Percentiles rank a stretch among this genome's conserved stretches.
Conservation (phyloP, 192 early-diverging fungal genomes). For the Rhizoclosmatium globosum region DNA sequence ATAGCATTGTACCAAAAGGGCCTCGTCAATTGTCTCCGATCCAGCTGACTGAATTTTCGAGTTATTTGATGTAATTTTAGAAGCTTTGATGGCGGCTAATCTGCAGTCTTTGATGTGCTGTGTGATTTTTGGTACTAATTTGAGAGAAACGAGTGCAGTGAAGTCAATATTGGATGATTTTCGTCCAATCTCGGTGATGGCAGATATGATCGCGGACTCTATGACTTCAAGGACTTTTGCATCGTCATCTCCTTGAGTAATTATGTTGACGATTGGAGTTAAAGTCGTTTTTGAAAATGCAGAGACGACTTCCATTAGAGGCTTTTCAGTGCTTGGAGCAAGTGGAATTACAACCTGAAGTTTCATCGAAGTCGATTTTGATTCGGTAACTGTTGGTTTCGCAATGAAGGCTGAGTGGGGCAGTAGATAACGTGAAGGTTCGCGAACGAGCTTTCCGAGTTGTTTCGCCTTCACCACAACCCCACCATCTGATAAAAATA, state of each 20-base stretch:
- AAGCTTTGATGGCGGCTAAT: constrained; percentile 51
- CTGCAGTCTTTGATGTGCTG: constrained; percentile 72
- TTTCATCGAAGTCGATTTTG: constrained; percentile 1
- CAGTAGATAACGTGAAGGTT: not conserved
- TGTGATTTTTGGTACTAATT: constrained; percentile 76
- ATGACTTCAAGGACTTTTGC: not conserved
- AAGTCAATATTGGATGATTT: constrained; percentile 58
- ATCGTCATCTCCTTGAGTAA: not conserved
- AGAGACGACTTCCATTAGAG: constrained; percentile 43
- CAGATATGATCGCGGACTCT: not conserved
- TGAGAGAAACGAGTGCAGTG: constrained; percentile 64
- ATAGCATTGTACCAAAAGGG: constrained; percentile 65
- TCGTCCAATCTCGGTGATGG: constrained; percentile 2
- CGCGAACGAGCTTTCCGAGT: not conserved
- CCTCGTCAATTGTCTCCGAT: constrained; percentile 60
- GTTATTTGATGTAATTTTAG: constrained; percentile 53
- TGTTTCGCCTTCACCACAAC: not conserved
- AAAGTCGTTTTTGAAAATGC: not conserved
- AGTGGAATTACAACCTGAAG: constrained; percentile 8
- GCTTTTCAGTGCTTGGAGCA: constrained; percentile 35
- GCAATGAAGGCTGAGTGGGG: not conserved
- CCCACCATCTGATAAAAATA: not conserved
- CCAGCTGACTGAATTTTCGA: constrained; percentile 8
- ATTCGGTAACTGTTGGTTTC: not conserved
- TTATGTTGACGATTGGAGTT: not conserved